A percentile compares a stretch with the other conserved stretches of the same genome.
Evolutionary conservation across 345 rosid species (phyloP).

Genomic region (Pseudoturritis turrita): DNA sequence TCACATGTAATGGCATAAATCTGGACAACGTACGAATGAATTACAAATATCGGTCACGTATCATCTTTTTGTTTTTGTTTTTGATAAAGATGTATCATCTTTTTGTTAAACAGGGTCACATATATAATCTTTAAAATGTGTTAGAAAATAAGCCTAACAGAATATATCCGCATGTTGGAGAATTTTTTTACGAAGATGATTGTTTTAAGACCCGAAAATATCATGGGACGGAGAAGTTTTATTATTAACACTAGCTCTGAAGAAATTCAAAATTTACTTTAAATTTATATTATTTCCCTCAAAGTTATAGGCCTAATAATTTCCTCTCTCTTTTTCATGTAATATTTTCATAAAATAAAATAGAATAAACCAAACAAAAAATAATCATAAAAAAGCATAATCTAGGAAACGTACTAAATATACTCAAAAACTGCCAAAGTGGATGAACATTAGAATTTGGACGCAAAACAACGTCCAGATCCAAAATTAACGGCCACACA

Average conservation of each 20-base stretch:
- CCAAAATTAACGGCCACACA: slow-evolving; percentile 29
- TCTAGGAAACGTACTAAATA: slow-evolving; percentile 15
- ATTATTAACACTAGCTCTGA: not conserved
- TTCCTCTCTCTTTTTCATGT: not conserved
- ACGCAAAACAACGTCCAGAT: slow-evolving; percentile 26
- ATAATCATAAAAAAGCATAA: not conserved
- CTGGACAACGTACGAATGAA: not conserved
- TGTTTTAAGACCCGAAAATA: not conserved
- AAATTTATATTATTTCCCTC: not conserved
- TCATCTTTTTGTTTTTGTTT: not conserved
- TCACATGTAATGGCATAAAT: not conserved
- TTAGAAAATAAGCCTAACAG: not conserved
- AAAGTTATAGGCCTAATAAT: not conserved
- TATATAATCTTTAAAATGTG: not conserved
- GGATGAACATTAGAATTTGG: not conserved
- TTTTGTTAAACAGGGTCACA: too few species aligned
- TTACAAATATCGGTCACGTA: not conserved
- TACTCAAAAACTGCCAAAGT: not conserved
- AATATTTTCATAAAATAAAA: not conserved
- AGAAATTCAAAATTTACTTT: not conserved
- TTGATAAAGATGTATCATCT: too few species aligned
- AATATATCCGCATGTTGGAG: not conserved
- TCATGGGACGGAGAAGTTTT: too few species aligned
- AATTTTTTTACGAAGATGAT: not conserved
- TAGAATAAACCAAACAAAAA: not conserved